Base-by-base conservation (phyloP, 345 rosid genomes). In the Passiflora organensis region DNA sequence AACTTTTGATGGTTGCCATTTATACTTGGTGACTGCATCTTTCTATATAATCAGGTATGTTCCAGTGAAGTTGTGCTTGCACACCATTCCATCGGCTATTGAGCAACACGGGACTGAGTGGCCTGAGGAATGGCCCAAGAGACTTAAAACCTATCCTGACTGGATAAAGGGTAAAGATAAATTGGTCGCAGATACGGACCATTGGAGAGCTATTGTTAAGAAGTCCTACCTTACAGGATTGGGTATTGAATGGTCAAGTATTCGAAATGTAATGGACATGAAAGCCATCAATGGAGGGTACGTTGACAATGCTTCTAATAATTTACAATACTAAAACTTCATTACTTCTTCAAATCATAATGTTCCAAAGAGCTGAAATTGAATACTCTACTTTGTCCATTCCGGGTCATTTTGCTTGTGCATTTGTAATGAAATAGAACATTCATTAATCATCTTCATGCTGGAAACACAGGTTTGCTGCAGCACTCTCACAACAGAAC, bases 51-150 rank as follows among this genome's bases (percentile, higher is more conserved):
- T 65, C 59, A 91, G 98, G 96, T 84, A 91, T 75, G 79, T 84
- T 69, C 78, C 81, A 16, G 76, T 91, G 80, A 86, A 82, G 65
- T 72, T 62, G 20, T 91, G 98, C 72, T 59, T 91, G 78, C 84
- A 88, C 57, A 53, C 75, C 16, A 74, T 91, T 71, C 96, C 98
- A 19, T 73, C 91, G 19, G 73, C 93, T 56, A 84, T 88, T 53
- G 96, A 91, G 64, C 90, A 88, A 52, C 95, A 76, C 20, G 98
- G 98, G 48, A 73, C 95, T 18, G 98, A 88, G 39, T 91, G 98
- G 96, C 98, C 96, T n/a, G 93, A 83, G 65, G 96, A 86, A 71
- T 91, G 98, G 95, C 98, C 95, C 28, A 78, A 80, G 78, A 79
- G 98, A 76, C 93, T 86, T 24, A 95, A 86, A 73, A 81, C 87